Base-by-base conservation (phyloP, 495 filamentous ascomycete species). In the Penicillium ochrochloron region DNA sequence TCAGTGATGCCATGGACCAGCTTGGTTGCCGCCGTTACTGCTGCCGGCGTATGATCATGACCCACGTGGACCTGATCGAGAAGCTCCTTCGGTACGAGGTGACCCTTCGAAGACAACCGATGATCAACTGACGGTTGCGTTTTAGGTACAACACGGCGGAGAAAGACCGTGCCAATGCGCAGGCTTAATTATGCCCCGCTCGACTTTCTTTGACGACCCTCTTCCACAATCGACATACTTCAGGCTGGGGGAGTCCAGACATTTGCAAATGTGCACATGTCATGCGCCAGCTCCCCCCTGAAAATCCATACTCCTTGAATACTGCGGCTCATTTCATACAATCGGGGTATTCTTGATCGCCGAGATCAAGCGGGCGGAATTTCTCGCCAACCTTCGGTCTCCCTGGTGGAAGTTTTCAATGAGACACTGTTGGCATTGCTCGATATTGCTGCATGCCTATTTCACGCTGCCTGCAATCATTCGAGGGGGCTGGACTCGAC, bases 11-110 rank as follows among this genome's bases (percentile, higher is more conserved):
- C 29, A 94, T 99, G 89, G 93, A 98, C 73, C 82, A 91, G 64
- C 88, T 98, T 10, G 92, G 92, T 34, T 92, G 94, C 80, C 93
- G 92, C 76, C 88, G 95, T 39, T 99, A 98, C 80, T 99, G 95
- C 83, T 99, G 95, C 79, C 90, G 95, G 52, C 88, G 95, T 73
- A 99, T 99, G 95, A 84, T 99, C 70, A 96, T 99, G 92, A 99
- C 95, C n/a, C 95, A 99, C 75, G 96, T 99, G 65, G 95, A 99
- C 74, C 82, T 99, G 58, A 98, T 99, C 66, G 95, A 99, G 84
- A 99, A 99, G 82, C 85, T 99, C 21, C 85, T 99, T 27, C 92
- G 94, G 94, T 98, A 86, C 69, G 84, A n/a, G 41, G 10, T 14
- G 0, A 35, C 29, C 14, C 25, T 42, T 54, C 12, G 15, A 27